Conservation (phyloP, 108 stramenopile genomes). For the Epithemia pelagica region DNA sequence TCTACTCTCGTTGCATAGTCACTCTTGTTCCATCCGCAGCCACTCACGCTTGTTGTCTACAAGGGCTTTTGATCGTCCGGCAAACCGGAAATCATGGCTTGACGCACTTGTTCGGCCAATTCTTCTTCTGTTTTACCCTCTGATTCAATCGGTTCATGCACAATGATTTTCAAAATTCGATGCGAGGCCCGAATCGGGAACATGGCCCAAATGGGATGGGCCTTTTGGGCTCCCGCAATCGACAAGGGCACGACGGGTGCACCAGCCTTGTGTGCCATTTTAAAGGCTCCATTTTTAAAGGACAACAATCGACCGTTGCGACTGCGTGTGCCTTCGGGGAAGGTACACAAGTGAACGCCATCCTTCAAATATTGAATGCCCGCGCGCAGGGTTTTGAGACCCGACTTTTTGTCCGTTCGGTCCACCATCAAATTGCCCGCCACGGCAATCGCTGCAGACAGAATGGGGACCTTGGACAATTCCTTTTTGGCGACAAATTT, state of each 20-base stretch:
- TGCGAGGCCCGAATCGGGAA: slow-evolving; percentile 56
- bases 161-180: slow-evolving; percentile 45
- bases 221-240: slow-evolving; percentile 54
- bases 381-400: slow-evolving; percentile 66
- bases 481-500: slow-evolving; percentile 86
- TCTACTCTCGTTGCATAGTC: too few species aligned
- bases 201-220: slow-evolving; percentile 76
- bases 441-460: slow-evolving; percentile 63
- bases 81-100: slow-evolving; percentile 63
- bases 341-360: slow-evolving; percentile 76
- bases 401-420: slow-evolving; percentile 57
- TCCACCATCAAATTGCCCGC: slow-evolving; percentile 78
- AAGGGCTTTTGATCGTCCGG: slow-evolving; percentile 54
- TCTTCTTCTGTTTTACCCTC: slow-evolving; percentile 79
- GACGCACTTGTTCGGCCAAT: slow-evolving; percentile 55
- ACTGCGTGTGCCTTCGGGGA: slow-evolving; percentile 84
- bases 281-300: slow-evolving; percentile 87
- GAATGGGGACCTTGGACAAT: slow-evolving; percentile 73
- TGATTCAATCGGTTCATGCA: slow-evolving; percentile 73
- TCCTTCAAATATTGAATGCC: slow-evolving; percentile 82
- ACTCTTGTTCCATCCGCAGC: too few species aligned
- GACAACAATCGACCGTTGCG: slow-evolving; percentile 58
- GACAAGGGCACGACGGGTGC: slow-evolving; percentile 77
- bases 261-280: slow-evolving; percentile 83
- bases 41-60: too few species aligned